These are phyloP conservation scores for Mycena capillaripes DNA, from an alignment of 768 basidiomycete species.

Conservation along the genomic window DNA sequence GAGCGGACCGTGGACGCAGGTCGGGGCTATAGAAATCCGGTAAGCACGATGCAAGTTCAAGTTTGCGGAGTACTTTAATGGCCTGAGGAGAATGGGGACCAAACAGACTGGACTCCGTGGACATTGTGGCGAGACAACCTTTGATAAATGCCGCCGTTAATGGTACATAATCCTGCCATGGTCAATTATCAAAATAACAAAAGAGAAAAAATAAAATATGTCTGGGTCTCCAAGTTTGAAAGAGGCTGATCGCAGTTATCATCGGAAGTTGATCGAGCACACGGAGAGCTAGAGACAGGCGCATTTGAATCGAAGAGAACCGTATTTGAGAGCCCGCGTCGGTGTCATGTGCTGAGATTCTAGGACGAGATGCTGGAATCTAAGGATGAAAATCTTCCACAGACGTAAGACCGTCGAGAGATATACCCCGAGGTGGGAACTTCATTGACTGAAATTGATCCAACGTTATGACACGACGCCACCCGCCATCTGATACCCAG, in stretches of 20 bases:
- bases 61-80: neutral
- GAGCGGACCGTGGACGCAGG: neutral
- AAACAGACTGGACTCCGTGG: neutral
- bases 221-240: neutral
- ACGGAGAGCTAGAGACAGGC: neutral
- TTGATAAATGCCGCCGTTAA: neutral
- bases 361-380: neutral
- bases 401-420: neutral
- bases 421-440: neutral
- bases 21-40: neutral
- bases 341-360: neutral
- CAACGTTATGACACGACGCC: no score
- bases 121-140: neutral
- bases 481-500: neutral
- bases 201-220: neutral
- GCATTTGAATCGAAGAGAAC: neutral
- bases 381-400: neutral
- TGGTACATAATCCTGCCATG: neutral
- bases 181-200: neutral
- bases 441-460: neutral
- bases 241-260: neutral
- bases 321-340: neutral
- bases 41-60: neutral
- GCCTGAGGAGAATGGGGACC: neutral
- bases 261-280: neutral